Base-by-base conservation (phyloP, 2,329 filamentous ascomycete species). In the Phialocephala subalpina region DNA sequence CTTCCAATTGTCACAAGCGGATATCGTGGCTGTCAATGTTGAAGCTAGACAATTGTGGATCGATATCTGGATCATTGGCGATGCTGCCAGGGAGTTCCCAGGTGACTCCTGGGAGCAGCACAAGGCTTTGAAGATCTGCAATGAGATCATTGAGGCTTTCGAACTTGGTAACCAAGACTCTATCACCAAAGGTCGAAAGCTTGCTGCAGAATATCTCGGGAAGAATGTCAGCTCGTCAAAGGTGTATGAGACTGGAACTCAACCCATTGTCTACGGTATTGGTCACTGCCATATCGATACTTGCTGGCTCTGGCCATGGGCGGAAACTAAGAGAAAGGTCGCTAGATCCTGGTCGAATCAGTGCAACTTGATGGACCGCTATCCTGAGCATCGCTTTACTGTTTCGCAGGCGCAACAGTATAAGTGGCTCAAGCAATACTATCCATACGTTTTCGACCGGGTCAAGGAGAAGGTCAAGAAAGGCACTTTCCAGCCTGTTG, bases 301-400 rank as follows among this genome's bases (percentile, higher is more conserved):
- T 33, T 97, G 95, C 80, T 99, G 96, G 96, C 84, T 99, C 40
- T 99, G 96, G 96, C 96, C 96, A 0, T 99, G 94, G 87, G 96
- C 92, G 11, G 96, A 99, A 82, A 98, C 96, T 0, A 97, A 97
- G 81, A 92, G 96, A 75, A 99, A 99, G 82, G 91, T 98, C 35
- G 94, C 91, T 22, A 89, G 96, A 55, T 97, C 94, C 11, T 99
- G 96, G 96, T 95, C 93, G 1, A 98, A 93, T 77, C 96, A 99
- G 78, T 97, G 94, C 79, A 91, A 97, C 75, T 82, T 99, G 73
- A 93, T 99, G 86, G 96, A 99, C 67, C 88, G 92, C 38, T 99
- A 98, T 71, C 93, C 94, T 0, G 96, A 99, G 80, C 90, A 97
- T 74, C 90, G 93, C 56, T 99, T 99, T 82, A 90, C 92, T 61